Percentiles rank a stretch among this genome's conserved stretches.
These are phyloP conservation scores for Fusarium setosum DNA, from an alignment of 2,329 filamentous ascomycete genomes.

Conservation along the genomic window DNA sequence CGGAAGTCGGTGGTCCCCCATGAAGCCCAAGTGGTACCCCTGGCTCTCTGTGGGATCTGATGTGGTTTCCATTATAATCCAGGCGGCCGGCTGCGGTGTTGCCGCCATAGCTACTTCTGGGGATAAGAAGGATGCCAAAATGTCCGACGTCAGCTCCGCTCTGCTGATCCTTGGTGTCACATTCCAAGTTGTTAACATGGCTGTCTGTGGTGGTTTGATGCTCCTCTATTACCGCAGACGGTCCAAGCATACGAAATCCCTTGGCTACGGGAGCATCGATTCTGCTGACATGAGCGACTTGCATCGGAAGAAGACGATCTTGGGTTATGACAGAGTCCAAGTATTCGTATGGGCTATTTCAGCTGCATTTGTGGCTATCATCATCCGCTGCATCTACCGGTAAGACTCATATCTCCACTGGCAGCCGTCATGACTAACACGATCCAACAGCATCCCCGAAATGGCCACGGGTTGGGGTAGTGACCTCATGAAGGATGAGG, in stretches of 20 bases:
- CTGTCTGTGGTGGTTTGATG: not conserved
- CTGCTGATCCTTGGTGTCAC: not conserved
- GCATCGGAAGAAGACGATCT: not conserved
- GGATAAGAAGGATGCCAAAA: not conserved
- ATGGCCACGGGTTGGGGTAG: slow-evolving; percentile 1
- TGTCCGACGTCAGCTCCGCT: not conserved
- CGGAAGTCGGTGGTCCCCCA: not conserved
- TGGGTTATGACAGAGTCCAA: not conserved
- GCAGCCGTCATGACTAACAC: not conserved
- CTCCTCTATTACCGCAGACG: not conserved
- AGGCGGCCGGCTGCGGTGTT: not conserved
- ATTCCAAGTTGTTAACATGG: not conserved
- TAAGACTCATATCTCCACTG: not conserved
- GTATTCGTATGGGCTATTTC: not conserved
- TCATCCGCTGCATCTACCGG: slow-evolving; percentile 7
- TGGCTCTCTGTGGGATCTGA: slow-evolving; percentile 1
- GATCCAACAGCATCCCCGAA: not conserved
- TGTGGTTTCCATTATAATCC: not conserved
- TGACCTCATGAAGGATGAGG: not conserved
- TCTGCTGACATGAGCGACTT: not conserved
- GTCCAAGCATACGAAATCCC: not conserved
- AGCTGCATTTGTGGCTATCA: not conserved
- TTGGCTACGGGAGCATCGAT: not conserved
- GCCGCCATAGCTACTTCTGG: not conserved
- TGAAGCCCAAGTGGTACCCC: not conserved